Percentiles rank a stretch among this genome's conserved stretches.
Evolutionary conservation across 1,284 basidiomycete species (phyloP).

Genomic region (Earliella scabrosa): DNA sequence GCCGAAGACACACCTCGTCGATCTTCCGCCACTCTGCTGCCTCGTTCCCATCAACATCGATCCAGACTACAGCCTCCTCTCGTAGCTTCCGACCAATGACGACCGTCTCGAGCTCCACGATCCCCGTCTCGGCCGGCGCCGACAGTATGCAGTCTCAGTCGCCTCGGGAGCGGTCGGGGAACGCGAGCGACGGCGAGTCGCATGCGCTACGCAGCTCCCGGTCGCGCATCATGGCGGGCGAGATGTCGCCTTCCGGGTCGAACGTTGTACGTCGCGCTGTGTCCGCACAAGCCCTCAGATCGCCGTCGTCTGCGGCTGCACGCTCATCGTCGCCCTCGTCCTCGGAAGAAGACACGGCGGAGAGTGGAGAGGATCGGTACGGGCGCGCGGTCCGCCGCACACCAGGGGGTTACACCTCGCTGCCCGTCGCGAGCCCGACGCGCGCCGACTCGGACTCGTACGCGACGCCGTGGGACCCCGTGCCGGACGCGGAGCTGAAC

Average conservation of each 20-base stretch:
- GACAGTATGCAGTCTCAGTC: conserved; percentile 6
- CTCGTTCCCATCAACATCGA: conserved; percentile 25
- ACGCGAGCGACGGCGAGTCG: conserved; percentile 19
- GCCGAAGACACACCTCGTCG: conserved; percentile 33
- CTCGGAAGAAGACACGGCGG: conserved; percentile 28
- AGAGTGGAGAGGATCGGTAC: conserved; percentile 21
- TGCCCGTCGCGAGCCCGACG: conserved; percentile 14
- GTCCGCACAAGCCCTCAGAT: conserved; percentile 13
- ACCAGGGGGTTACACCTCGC: conserved; percentile 23
- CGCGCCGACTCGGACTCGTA: background rate
- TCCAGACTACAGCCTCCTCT: conserved; percentile 18
- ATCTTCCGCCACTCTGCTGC: conserved; percentile 21
- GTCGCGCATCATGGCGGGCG: conserved; percentile 25
- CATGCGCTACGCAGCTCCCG: conserved; percentile 26
- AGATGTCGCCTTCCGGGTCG: conserved; percentile 16
- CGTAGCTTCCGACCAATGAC: conserved; percentile 29
- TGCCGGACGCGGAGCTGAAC: conserved; percentile 41
- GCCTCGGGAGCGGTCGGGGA: conserved; percentile 14
- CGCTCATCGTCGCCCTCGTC: conserved; percentile 26
- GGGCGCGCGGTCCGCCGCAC: conserved; percentile 22
- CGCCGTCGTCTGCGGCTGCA: conserved; percentile 3
- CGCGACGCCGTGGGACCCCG: conserved; percentile 10
- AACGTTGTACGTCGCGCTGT: conserved; percentile 21
- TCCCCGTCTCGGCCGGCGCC: conserved; percentile 24
- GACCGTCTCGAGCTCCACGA: conserved; percentile 21